These are phyloP conservation scores for Ensete glaucum DNA, from an alignment of 176 grass and related monocot genomes.

Conservation along the genomic window DNA sequence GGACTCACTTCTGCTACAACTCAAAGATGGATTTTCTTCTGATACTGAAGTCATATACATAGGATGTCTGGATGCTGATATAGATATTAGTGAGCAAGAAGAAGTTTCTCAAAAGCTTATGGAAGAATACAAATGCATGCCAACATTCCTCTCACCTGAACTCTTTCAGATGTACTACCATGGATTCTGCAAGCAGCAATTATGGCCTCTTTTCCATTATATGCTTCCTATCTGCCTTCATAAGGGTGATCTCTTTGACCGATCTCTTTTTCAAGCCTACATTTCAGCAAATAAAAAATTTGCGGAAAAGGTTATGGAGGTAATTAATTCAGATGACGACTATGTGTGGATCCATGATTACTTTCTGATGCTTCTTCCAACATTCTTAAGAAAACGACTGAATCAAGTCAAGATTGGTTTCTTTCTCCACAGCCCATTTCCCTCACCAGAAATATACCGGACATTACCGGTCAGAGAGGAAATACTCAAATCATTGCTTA, in stretches of 20 bases:
- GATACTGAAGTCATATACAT: slow-evolving; percentile 69
- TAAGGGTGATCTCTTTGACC: slow-evolving; percentile 75
- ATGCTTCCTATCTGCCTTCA: slow-evolving; percentile 85
- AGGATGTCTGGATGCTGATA: slow-evolving; percentile 74
- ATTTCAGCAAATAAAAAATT: slow-evolving; percentile 82
- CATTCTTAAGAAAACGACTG: slow-evolving; percentile 73
- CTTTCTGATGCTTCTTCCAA: slow-evolving; percentile 89
- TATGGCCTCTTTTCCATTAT: slow-evolving; percentile 95
- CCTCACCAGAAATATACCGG: slow-evolving; percentile 82
- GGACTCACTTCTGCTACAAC: slow-evolving; percentile 61
- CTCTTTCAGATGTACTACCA: slow-evolving; percentile 68
- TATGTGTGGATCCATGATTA: slow-evolving; percentile 98
- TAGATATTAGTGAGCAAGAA: slow-evolving; percentile 66
- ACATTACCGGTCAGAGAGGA: slow-evolving; percentile 88
- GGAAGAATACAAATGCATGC: slow-evolving; percentile 55
- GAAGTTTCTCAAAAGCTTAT: slow-evolving; percentile 50
- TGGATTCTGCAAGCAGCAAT: slow-evolving; percentile 92
- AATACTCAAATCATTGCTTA: slow-evolving; percentile 77
- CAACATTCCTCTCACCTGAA: slow-evolving; percentile 58
- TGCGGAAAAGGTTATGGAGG: slow-evolving; percentile 84
- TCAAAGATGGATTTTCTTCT: slow-evolving; percentile 66
- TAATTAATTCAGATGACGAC: slow-evolving; percentile 85
- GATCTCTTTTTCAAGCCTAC: slow-evolving; percentile 76
- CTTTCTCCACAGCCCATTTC: slow-evolving; percentile 81
- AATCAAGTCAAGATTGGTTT: slow-evolving; percentile 77